Evolutionary conservation across 1,284 basidiomycete species (phyloP), one percentile per base, ranked within the genome.

Genomic region (Cutaneotrichosporon cavernicola): DNA sequence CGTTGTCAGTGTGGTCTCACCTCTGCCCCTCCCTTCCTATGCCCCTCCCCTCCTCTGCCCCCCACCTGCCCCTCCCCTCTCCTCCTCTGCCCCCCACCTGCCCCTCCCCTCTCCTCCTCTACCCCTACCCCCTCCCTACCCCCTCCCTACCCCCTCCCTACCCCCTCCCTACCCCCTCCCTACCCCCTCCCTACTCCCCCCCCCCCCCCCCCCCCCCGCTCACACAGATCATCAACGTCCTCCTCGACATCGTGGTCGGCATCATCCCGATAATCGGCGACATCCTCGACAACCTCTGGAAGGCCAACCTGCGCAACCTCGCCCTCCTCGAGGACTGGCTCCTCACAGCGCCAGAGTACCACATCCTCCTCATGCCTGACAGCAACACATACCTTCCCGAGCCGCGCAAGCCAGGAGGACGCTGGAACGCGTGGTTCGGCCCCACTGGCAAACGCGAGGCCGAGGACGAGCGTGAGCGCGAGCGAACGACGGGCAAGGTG

Each of bases 201-300:
- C 30, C 31, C 26, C 50, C 32, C 4, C 30, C 31, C 26, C n/a
- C n/a, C n/a, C n/a, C n/a, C 9, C n/a, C 53, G 34, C 53, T 32
- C 21, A 50, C 36, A 11, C 65, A 80, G 77, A 5, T 80, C 21
- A 56, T 77, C 60, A 79, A 76, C 43, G 76, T 80, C 22, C 2
- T 78, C 31, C 57, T 77, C 21, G 79, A 81, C 66, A 70, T 74
- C n/a, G n/a, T 68, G 11, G 76, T 79, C 3, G 79, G 79, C 30
- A 66, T 81, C 49, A 73, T 81, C 9, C 80, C 80, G 5, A 46
- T 79, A 43, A 62, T 81, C 32, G 80, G 79, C 32, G 80, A 80
- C 65, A 69, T 79, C 56, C 69, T 81, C 53, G 80, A 81, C 71
- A 81, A 80, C 66, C 73, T 79, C 26, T 81, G 77, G 70, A 81